Base-by-base conservation (phyloP, 176 grass and related monocot species). In the Miscanthus lutarioriparius region DNA sequence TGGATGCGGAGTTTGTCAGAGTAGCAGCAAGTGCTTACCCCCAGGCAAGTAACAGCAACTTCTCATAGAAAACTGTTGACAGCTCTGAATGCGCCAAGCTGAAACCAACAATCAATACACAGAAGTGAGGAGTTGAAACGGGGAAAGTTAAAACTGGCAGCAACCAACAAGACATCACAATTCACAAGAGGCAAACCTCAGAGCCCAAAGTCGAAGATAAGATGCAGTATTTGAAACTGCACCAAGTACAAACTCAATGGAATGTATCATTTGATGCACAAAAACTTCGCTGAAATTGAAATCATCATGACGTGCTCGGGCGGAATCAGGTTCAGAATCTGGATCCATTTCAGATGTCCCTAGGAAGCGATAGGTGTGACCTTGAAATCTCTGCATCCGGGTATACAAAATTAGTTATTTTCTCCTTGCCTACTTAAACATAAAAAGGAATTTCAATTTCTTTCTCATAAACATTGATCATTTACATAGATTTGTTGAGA, bases 191-290 rank as follows among this genome's bases (percentile, higher is more conserved):
- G 20, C 79, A 85, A 83, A 99, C 97, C 97, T 99, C 64, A 99
- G 88, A 67, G 97, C 97, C 97, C 97, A 99, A 64, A 99, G 97
- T 58, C 97, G 93, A 82, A 99, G 97, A 84, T 99, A 99, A 63
- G 97, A 99, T 79, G 97, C 97, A 28, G 97, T 99, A 78, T 99
- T 99, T 74, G 97, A 99, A 72, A 99, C 97, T 26, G 97, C 93
- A 78, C 97, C 97, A 58, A 99, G 97, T 64, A 99, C 91, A 89
- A 99, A 99, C 79, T 99, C 97, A 48, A 99, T 99, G 61, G 97
- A 96, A 85, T 99, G 97, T 84, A 99, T 99, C 97, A 99, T 99
- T 86, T 99, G 97, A 89, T 99, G 97, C 66, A 99, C 97, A 92
- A 99, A 99, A 90, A 99, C 90, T 89, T 99, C 97, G 63, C 86